Conservation (phyloP, 78 protist genomes). For the Dictyostelium intermedium region DNA sequence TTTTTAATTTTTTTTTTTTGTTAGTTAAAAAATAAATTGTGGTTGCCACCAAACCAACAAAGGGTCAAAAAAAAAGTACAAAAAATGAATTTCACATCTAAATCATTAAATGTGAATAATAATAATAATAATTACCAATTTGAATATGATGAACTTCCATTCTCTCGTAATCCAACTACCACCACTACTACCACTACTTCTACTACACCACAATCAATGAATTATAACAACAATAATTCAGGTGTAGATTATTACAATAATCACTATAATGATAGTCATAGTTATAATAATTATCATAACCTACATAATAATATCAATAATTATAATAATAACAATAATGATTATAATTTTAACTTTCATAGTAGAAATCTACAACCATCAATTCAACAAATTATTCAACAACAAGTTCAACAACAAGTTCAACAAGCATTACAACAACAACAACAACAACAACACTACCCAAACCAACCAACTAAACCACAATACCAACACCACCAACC, state of each 20-base stretch:
- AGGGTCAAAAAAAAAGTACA: too few relatives aligned
- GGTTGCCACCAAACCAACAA: too few relatives aligned
- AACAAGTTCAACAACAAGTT: not conserved
- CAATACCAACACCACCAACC: not conserved
- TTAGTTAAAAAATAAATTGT: too few relatives aligned
- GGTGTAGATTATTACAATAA: not conserved
- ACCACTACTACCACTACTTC: not conserved
- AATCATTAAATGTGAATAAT: not conserved
- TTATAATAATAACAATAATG: not conserved
- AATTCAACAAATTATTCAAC: not conserved
- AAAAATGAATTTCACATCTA: not conserved
- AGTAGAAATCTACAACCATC: not conserved
- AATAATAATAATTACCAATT: not conserved
- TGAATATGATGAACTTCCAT: not conserved
- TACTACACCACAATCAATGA: not conserved
- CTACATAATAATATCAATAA: too few relatives aligned
- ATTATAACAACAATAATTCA: not conserved
- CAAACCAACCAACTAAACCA: not conserved
- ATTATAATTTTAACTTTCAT: not conserved
- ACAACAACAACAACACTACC: not conserved
- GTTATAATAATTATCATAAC: too few relatives aligned
- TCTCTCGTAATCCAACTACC: not conserved
- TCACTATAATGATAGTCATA: not conserved
- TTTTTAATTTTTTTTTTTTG: too few relatives aligned
- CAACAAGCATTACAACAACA: not conserved